Percentiles rank a stretch among this genome's conserved stretches.
phyloP scores from a whole-genome alignment of 2,329 filamentous ascomycete genomes.

The Nectriaceae sp. region DNA sequence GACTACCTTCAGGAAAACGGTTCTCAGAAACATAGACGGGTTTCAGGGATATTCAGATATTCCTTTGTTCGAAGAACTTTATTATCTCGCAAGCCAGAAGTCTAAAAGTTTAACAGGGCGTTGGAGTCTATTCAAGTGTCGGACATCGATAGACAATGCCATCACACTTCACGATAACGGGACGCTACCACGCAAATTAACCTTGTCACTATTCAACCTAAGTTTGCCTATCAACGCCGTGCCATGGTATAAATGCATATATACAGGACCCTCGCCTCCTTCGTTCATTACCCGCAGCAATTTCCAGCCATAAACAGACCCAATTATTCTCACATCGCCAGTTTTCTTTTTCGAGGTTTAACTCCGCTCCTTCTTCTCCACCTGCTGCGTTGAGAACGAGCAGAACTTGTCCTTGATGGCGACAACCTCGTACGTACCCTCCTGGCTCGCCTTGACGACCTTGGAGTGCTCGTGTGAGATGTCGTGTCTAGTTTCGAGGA shows the following conservation, averaged over 20 bases:
- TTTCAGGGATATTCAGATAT: no score
- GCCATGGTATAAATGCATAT: slow-evolving; percentile 44
- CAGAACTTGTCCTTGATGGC: slow-evolving; percentile 94
- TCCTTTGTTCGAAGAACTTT: no score
- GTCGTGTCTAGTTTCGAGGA: slow-evolving; percentile 91
- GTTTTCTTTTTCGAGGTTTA: slow-evolving; percentile 20
- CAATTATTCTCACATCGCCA: slow-evolving; percentile 14
- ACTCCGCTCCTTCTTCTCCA: slow-evolving; percentile 50
- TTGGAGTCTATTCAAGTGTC: no score
- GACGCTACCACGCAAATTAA: no score
- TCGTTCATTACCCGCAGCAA: slow-evolving; percentile 18
- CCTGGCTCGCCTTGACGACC: slow-evolving; percentile 81
- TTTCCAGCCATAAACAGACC: no score
- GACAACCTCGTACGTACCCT: slow-evolving; percentile 97
- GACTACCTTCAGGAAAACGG: no score
- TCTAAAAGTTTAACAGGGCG: no score
- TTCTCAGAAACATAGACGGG: no score
- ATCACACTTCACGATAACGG: no score
- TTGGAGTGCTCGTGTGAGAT: slow-evolving; percentile 80
- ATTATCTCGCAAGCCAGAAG: no score
- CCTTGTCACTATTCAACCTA: slow-evolving; percentile 25
- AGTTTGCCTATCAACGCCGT: slow-evolving; percentile 33
- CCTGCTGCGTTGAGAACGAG: slow-evolving; percentile 75
- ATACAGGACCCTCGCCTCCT: slow-evolving; percentile 26
- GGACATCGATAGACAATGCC: no score